phyloP scores from a whole-genome alignment of 2,329 filamentous ascomycete genomes.

The Diaporthe humulicola region DNA sequence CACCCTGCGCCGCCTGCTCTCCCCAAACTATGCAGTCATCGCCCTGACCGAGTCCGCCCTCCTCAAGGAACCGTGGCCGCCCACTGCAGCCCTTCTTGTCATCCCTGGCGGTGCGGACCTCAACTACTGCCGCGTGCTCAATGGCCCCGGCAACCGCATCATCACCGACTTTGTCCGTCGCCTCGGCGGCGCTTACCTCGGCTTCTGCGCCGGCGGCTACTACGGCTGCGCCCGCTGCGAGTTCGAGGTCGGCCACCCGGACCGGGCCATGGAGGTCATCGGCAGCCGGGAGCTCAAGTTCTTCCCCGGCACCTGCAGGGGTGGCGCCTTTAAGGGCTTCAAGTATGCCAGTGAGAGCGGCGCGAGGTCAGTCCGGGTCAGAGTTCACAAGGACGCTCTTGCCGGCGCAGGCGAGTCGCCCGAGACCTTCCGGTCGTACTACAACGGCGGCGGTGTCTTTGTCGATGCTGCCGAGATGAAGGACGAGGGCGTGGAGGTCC shows the following conservation, averaged over 20 bases:
- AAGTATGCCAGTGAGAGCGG: slow-evolving; percentile 90
- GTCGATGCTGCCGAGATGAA: slow-evolving; percentile 78
- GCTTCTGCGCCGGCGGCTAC: slow-evolving; percentile 95
- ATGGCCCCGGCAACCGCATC: slow-evolving; percentile 86
- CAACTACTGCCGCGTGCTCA: slow-evolving; percentile 88
- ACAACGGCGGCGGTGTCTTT: slow-evolving; percentile 95
- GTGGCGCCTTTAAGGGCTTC: slow-evolving; percentile 90
- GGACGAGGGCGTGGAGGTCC: slow-evolving; percentile 78
- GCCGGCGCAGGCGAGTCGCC: slow-evolving; percentile 62
- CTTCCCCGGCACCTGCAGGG: slow-evolving; percentile 88
- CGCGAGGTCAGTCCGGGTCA: slow-evolving; percentile 78
- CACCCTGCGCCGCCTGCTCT: slow-evolving; percentile 86
- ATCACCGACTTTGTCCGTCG: slow-evolving; percentile 88
- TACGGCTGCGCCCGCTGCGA: slow-evolving; percentile 87
- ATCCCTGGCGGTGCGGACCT: slow-evolving; percentile 95
- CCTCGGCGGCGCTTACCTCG: slow-evolving; percentile 84
- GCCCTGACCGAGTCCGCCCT: slow-evolving; percentile 83
- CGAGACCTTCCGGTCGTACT: slow-evolving; percentile 81
- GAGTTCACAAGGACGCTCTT: slow-evolving; percentile 73
- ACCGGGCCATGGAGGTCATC: slow-evolving; percentile 84
- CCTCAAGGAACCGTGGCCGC: slow-evolving; percentile 91
- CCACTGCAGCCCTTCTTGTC: slow-evolving; percentile 89
- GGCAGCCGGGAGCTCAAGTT: slow-evolving; percentile 89
- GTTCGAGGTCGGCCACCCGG: slow-evolving; percentile 81
- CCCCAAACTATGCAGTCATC: slow-evolving; percentile 93